Evolutionary conservation across 1,284 basidiomycete species (phyloP), one percentile per base, ranked within the genome.

Genomic region (Volvariella volvacea): DNA sequence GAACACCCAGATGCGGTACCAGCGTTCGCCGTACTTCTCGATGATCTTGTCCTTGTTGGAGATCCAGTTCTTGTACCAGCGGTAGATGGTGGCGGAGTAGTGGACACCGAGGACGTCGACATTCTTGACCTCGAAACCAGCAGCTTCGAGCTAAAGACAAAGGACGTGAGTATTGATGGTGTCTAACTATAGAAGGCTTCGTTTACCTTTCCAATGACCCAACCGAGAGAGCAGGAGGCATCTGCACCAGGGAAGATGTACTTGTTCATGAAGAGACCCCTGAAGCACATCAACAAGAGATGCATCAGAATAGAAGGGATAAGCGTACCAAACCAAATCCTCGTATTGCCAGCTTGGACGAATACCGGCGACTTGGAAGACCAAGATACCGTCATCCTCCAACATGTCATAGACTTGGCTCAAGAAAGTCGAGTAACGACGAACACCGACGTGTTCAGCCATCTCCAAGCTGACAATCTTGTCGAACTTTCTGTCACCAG

Each of bases 221-320:
- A 99, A 47, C 90, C 92, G 44, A 99, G 83, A 34, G 93, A 89
- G 64, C 91, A 92, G 4, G 85, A 90, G 0, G 94, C 94, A 58
- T 99, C 95, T 6, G 96, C 96, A 60, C 96, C 95, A 43, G 96
- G 94, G 84, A 98, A 99, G 62, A 98, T 66, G 55, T 94, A 94
- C 61, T 93, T 94, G 80, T 92, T 94, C 92, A 95, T 95, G 74
- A 89, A 90, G 16, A 92, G 71, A 50, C 86, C 88, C 83, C 80
- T 84, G 34, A 2, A 45, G 19, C 2, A 4, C n/a, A 21, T 6
- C 41, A 16, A 10, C 6, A 44, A 3, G 43, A 20, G 6, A n/a
- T 43, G 15, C 33, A 14, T 25, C 38, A 7, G 14, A n/a, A 39
- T 20, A 9, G 25, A 16, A 44, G 25, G 15, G 3, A 22, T 14